Conservation (phyloP, 2,329 filamentous ascomycete genomes). For the Chalaropsis ovoidea region DNA sequence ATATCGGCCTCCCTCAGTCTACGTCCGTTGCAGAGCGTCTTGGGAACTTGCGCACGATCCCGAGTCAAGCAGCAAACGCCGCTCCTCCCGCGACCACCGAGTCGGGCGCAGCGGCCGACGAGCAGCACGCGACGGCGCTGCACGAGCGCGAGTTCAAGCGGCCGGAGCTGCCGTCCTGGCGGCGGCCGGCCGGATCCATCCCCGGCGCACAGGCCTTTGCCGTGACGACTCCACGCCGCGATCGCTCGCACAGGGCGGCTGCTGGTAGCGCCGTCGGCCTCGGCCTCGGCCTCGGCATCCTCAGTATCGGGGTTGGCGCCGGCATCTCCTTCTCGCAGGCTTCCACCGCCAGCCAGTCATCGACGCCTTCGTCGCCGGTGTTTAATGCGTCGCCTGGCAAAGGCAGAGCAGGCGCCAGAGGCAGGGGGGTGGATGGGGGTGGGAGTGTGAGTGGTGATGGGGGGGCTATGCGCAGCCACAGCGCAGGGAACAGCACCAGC, state of each 20-base stretch:
- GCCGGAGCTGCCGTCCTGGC: slow-evolving; percentile 11
- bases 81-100: neutral
- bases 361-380: slow-evolving; percentile 29
- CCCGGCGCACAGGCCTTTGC: slow-evolving; percentile 8
- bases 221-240: slow-evolving; percentile 13
- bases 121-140: neutral
- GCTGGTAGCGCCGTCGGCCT: slow-evolving; percentile 24
- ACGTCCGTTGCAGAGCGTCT: neutral
- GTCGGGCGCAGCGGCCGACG: neutral
- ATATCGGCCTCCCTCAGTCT: neutral
- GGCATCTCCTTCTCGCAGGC: slow-evolving; percentile 37
- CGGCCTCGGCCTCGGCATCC: slow-evolving; percentile 2
- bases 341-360: slow-evolving; percentile 35
- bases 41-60: neutral
- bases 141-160: neutral
- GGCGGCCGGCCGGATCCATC: neutral
- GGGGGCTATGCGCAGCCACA: neutral
- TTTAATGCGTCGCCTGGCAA: slow-evolving; percentile 28
- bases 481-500: neutral
- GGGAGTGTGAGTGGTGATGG: neutral
- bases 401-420: neutral
- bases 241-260: neutral
- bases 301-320: slow-evolving; percentile 8
- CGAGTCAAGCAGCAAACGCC: neutral
- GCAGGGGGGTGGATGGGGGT: slow-evolving; percentile 12